Base-by-base conservation (phyloP, 176 grass and related monocot genomes). In the Miscanthus lutarioriparius region DNA sequence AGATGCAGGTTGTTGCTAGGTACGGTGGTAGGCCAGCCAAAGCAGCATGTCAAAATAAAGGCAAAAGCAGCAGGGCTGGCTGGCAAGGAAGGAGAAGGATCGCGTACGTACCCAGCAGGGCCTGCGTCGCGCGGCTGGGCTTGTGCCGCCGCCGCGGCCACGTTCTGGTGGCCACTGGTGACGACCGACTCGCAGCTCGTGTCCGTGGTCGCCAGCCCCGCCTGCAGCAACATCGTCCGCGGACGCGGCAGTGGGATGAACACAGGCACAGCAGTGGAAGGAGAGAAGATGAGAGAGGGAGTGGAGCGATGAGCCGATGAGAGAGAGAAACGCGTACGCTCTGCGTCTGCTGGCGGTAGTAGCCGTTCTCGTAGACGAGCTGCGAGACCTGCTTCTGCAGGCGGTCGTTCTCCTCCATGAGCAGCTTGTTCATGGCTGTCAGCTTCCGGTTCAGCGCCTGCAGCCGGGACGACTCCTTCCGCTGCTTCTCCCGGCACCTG, bases 331-430 rank as follows among this genome's bases (percentile, higher is more conserved):
- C 64, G 26, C 84, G 67, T 81, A 92, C 90, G 86, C 64, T 86
- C 58, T 87, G 84, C 32, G 85, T 81, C 71, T 90, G 90, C 48
- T 92, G 90, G 58, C 93, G 85, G 75, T 90, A 95, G 93, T 86
- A 92, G 2, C 88, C 82, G 78, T 95, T 92, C 76, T 95, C 83
- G 78, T 86, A 92, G 40, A 95, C 88, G 58, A 95, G 91, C 36
- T 88, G 88, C 6, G 93, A 84, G 36, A 92, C 93, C 90, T 95
- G 93, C 88, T 95, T 95, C 90, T 95, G 93, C 20, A 95, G 89
- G 45, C 93, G 93, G 68, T 90, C 90, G 66, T 95, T 95, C 88
- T 95, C 93, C 88, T 95, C 93, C 93, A 95, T 92, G 86, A 95
- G 83, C 61, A 95, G 90, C 86, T 90, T 95, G 91, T 95, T 95